Evolutionary conservation across 179 eudicot species (phyloP), one percentile per base, ranked within the genome.

Genomic region (Beta corolliflora): DNA sequence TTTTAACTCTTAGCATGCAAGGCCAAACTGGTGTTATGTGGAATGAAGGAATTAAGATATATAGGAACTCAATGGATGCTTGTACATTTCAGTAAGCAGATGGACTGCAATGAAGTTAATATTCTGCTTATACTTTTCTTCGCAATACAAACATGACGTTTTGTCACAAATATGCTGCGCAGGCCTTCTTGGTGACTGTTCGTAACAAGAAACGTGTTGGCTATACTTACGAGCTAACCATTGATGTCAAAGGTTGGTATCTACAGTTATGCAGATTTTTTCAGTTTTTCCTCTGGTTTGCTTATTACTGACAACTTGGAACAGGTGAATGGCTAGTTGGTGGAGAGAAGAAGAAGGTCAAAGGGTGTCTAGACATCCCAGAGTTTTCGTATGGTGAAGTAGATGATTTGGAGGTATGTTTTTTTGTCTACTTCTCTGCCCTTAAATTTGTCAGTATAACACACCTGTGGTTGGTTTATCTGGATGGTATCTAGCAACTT

Each of bases 181-280:
- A 97, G 99, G 99, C 99, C 61, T 97, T 87, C 80, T 84, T 93
- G 89, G 95, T 97, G 80, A 94, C 89, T 52, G 98, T 97, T 50
- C 91, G 99, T 53, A 97, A 97, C 81, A 97, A 94, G 86, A 97
- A 94, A 84, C 94, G 99, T 54, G 97, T 93, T 90, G 95, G 97
- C 58, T 97, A 94, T 81, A 94, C 95, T 13, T 97, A 91, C 45
- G 99, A 97, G 90, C 77, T 94, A 78, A 88, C 94, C 59, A 73
- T 94, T 81, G 83, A 83, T 86, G 93, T 93, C 78, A 90, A 92
- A 88, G 99, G 99, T 94, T 79, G 21, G 86, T 82, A 19, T 71
- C 68, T 18, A 36, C 41, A 48, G 46, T 52, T 61, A 31, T 56
- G 21, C 36, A 21, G 59, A 23, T 36, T 52, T 6, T 54, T 44